Base-by-base conservation (phyloP, 768 basidiomycete genomes). In the Tricholoma sp. region DNA sequence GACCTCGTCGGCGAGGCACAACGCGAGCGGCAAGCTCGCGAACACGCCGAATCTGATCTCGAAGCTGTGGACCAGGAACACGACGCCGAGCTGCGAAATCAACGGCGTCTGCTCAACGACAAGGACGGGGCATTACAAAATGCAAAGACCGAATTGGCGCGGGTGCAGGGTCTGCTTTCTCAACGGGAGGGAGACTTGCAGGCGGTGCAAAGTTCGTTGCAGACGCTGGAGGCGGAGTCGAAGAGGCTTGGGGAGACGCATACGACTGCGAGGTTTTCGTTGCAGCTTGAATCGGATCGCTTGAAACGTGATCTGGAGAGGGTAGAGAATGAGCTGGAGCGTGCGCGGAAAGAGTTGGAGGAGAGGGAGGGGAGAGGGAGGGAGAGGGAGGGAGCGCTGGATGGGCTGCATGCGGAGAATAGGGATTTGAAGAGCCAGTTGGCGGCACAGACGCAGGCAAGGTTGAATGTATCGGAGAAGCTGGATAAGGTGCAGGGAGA, bases 201-300 rank as follows among this genome's bases (percentile, higher is more conserved):
- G 1, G 80, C 83, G 0, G 82, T 97, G 2, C 90, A 97, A 64
- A 71, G 70, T 6, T 86, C 86, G 0, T 74, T 97, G n/a, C 80
- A 83, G 60, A 70, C 76, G 1, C 70, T 90, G 49, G 93, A 97
- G 66, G 75, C 78, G 27, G 91, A 94, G 69, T 84, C 85, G 21
- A 86, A 87, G 72, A 79, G 84, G 57, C 79, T 87, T 0, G 95
- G 95, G 19, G 92, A 96, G 72, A 84, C 86, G 11, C 89, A 89
- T 64, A 88, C 88, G 0, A 87, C 85, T 2, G 88, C 93, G 21
- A 79, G 85, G 45, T 91, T 93, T 74, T 90, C 90, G 0, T 73
- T 98, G 31, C 91, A 97, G 68, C 81, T 98, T 18, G 95, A 99
- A 70, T 78, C 90, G 0, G 96, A 98, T 60, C 76, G 93, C 2